Base-by-base conservation (phyloP, 2,329 filamentous ascomycete genomes). In the Westerdykella ornata region DNA sequence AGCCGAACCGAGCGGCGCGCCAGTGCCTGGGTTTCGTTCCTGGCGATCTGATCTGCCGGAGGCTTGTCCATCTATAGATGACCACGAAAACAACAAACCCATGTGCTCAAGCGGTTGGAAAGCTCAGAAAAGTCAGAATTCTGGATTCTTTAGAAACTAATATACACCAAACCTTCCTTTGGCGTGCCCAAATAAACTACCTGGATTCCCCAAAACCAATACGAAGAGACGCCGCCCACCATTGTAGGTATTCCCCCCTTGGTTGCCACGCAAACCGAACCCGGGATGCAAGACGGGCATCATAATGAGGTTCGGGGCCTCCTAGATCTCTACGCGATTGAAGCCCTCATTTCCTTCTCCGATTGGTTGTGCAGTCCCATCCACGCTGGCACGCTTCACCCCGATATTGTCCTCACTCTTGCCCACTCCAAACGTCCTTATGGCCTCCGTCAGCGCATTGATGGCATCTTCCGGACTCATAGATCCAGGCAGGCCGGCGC, bases 361-460 rank as follows among this genome's bases (percentile, higher is more conserved):
- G 16, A 65, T 35, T 3, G 64, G 62, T 42, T 56, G 48, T 7
- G 54, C 52, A 8, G 53, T 52, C 1, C 35, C 56, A 18, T 59
- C 61, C 2, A 52, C 45, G 18, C 54, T 59, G 6, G 57, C 54
- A 29, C 48, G 38, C 53, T 62, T 60, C 14, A 60, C 52, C 8
- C 60, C 59, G 38, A 62, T 53, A 38, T 53, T 57, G 28, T 66
- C 62, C 26, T 66, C 62, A 11, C 60, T 60, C 42, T 63, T 66
- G 19, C 59, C 62, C 1, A 65, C 62, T 8, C 62, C 62, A 44
- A 65, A 64, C 35, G 47, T 44, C 11, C 53, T 34, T 28, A 66
- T 59, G 8, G 60, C 62, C 18, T 66, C 62, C 3, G 54, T 54
- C n/a, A 66, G 47, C n/a, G 54, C 57, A 12, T 47, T 44, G 5